Percentiles rank a stretch among this genome's conserved stretches.
These are phyloP conservation scores for Dipteronia sinensis DNA, from an alignment of 345 rosid genomes.

Conservation along the genomic window DNA sequence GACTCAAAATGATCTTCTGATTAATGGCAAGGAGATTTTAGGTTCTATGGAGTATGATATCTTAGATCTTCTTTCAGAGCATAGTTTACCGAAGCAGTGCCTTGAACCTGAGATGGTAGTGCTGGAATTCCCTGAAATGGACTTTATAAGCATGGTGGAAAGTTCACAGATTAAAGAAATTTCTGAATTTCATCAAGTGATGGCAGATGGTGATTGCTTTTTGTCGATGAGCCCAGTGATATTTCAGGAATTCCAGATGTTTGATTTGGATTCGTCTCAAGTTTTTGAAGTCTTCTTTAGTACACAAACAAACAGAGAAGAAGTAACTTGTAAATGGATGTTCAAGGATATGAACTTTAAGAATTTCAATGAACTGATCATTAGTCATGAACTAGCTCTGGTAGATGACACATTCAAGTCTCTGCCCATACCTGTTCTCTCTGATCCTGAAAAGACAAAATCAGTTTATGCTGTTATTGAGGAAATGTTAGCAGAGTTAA, in stretches of 20 bases:
- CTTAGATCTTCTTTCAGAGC: slow-evolving; percentile 45
- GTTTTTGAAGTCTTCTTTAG: slow-evolving; percentile 43
- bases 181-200: slow-evolving; percentile 31
- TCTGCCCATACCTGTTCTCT: slow-evolving; percentile 67
- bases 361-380: slow-evolving; percentile 66
- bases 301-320: slow-evolving; percentile 38
- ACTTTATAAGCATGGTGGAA: slow-evolving; percentile 51
- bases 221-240: slow-evolving; percentile 26
- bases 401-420: slow-evolving; percentile 77
- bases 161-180: slow-evolving; percentile 25
- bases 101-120: slow-evolving; percentile 41
- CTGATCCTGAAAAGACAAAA: slow-evolving; percentile 41
- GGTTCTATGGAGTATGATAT: slow-evolving; percentile 41
- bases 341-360: slow-evolving; percentile 62
- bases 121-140: slow-evolving; percentile 38
- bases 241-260: slow-evolving; percentile 60
- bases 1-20: slow-evolving; percentile 32
- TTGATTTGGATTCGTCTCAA: slow-evolving; percentile 49
- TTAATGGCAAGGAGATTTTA: slow-evolving; percentile 45
- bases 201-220: slow-evolving; percentile 29
- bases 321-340: slow-evolving; percentile 46
- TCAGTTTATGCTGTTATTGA: slow-evolving; percentile 46
- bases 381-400: slow-evolving; percentile 67
- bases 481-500: slow-evolving; percentile 44
- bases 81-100: slow-evolving; percentile 44